phyloP scores from a whole-genome alignment of 495 filamentous ascomycete genomes.

The Hyaloscypha finlandica region DNA sequence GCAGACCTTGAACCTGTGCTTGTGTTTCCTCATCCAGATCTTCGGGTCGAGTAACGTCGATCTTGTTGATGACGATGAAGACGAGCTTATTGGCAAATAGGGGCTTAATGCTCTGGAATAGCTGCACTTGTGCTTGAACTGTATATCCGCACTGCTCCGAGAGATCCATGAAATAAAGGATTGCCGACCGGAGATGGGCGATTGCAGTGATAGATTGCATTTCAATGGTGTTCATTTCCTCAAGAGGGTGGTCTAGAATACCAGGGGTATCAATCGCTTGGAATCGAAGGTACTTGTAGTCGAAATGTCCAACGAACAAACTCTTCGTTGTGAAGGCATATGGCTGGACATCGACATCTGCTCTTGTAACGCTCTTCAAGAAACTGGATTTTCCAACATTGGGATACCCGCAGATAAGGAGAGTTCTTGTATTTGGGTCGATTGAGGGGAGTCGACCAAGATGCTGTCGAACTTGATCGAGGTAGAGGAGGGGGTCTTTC shows the following conservation, averaged over 20 bases:
- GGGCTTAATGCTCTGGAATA: constrained; percentile 94
- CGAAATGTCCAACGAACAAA: constrained; percentile 96
- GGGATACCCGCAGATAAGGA: constrained; percentile 95
- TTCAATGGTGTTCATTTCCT: constrained; percentile 99
- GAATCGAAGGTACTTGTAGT: constrained; percentile 97
- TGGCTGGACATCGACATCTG: constrained; percentile 96
- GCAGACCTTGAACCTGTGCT: constrained; percentile 72
- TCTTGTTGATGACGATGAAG: constrained; percentile 97
- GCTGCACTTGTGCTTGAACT: constrained; percentile 83
- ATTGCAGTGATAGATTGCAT: constrained; percentile 98
- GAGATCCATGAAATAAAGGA: constrained; percentile 97
- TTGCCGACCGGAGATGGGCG: constrained; percentile 90
- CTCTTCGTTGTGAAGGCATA: constrained; percentile 99
- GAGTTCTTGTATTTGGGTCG: constrained; percentile 92
- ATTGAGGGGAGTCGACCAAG: constrained; percentile 96
- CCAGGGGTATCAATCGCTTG: constrained; percentile 82
- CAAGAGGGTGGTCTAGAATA: constrained; percentile 94
- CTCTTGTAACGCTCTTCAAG: constrained; percentile 84
- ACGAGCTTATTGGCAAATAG: constrained; percentile 97
- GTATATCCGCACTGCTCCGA: constrained; percentile 98
- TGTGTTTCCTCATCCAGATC: constrained; percentile 83
- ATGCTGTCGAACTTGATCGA: constrained; percentile 98
- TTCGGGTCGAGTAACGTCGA: constrained; percentile 84
- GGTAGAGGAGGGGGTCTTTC: constrained; percentile 91
- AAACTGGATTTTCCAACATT: constrained; percentile 98